Conservation (phyloP, 2,329 filamentous ascomycete species). For the Neofusicoccum kwambonambiense region DNA sequence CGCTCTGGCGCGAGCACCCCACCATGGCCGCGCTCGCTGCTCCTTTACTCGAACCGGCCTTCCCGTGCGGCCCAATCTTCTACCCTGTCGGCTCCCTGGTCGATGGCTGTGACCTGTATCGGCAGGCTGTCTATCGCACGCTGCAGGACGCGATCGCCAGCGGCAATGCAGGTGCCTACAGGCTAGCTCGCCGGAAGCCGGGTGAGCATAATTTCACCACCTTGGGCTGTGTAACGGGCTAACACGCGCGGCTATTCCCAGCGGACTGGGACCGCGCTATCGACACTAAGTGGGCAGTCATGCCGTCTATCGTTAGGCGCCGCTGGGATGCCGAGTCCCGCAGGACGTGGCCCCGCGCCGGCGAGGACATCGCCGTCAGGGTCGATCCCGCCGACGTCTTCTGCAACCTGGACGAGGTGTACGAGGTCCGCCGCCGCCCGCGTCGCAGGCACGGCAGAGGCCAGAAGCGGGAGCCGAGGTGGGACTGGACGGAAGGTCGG, state of each 20-base stretch:
- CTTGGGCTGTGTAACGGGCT: not conserved
- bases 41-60: not conserved
- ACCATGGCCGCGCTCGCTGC: not conserved
- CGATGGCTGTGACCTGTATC: slow-evolving; percentile 2
- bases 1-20: not conserved
- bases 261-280: not conserved
- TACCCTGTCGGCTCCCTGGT: not conserved
- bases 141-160: not conserved
- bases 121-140: not conserved
- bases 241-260: not conserved
- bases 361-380: not conserved
- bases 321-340: slow-evolving; percentile 4
- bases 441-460: not conserved
- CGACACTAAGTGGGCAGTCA: not conserved
- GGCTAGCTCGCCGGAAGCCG: not conserved
- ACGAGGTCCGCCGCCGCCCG: not conserved
- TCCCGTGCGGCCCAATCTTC: not conserved
- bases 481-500: not conserved
- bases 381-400: not conserved
- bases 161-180: not conserved
- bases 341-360: not conserved
- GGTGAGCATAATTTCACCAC: not conserved
- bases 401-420: not conserved
- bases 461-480: not conserved
- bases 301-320: not conserved